Conservation (phyloP, 1,284 basidiomycete species). For the Cryptococcus sp. region DNA sequence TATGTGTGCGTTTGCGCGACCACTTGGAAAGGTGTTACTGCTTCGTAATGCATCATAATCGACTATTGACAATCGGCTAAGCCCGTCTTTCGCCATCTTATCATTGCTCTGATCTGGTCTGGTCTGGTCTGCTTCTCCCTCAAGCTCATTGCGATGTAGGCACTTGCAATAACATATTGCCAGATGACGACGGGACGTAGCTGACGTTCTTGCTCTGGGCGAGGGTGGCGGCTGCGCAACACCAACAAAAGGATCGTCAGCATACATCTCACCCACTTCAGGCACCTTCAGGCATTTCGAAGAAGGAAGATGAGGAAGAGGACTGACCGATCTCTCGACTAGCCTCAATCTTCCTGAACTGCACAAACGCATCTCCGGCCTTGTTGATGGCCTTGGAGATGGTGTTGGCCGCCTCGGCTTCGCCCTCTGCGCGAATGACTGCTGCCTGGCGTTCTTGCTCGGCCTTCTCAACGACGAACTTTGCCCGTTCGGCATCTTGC, state of each 20-base stretch:
- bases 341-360: slow-evolving; percentile 95
- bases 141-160: slow-evolving; percentile 59
- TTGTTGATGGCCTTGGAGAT: slow-evolving; percentile 86
- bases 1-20: too few relatives aligned
- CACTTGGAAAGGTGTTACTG: too few relatives aligned
- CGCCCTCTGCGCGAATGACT: slow-evolving; percentile 96
- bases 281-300: too few relatives aligned
- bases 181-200: slow-evolving; percentile 75
- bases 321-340: slow-evolving; percentile 78
- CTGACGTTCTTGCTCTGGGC: slow-evolving; percentile 78
- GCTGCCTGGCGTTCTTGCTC: slow-evolving; percentile 99
- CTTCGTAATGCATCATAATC: too few relatives aligned
- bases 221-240: slow-evolving; percentile 61
- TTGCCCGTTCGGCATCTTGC: slow-evolving; percentile 93
- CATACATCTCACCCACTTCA: background rate
- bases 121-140: background rate
- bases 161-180: slow-evolving; percentile 80
- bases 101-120: background rate
- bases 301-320: background rate
- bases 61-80: too few relatives aligned
- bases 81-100: too few relatives aligned
- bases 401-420: slow-evolving; percentile 92
- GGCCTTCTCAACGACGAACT: slow-evolving; percentile 93
- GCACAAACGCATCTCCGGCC: slow-evolving; percentile 93
- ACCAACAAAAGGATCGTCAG: background rate